Conservation (phyloP, 768 basidiomycete species). For the Saitozyma podzolica region DNA sequence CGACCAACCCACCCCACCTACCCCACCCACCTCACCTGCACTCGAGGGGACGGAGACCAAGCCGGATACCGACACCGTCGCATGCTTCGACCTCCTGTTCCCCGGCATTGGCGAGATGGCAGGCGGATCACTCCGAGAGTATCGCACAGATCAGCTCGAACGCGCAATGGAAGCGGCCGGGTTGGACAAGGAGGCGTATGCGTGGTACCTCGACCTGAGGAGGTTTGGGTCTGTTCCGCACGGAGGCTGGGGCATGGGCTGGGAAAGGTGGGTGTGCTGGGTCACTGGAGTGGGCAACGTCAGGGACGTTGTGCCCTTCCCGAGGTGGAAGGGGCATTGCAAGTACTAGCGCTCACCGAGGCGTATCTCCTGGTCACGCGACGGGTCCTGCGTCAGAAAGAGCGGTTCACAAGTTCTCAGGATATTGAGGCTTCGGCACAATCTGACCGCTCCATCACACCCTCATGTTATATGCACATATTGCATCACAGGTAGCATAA, state of each 20-base stretch:
- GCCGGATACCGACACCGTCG: constrained; percentile 66
- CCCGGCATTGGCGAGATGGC: constrained; percentile 84
- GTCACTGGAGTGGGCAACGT: constrained; percentile 83
- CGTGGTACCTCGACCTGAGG: constrained; percentile 76
- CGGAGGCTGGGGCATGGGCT: constrained; percentile 94
- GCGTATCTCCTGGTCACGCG: too few relatives aligned
- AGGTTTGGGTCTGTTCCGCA: constrained; percentile 84
- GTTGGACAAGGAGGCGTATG: constrained; percentile 55
- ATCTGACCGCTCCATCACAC: too few relatives aligned
- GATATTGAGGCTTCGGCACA: too few relatives aligned
- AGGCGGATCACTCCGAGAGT: constrained; percentile 79
- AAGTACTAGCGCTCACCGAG: constrained; percentile 27
- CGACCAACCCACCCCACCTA: background rate
- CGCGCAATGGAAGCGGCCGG: constrained; percentile 59
- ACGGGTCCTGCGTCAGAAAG: too few relatives aligned
- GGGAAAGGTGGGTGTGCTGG: constrained; percentile 86
- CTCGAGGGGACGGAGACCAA: constrained; percentile 7
- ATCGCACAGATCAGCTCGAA: constrained; percentile 42
- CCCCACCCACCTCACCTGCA: constrained; percentile 2
- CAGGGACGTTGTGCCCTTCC: constrained; percentile 89
- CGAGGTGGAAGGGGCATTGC: constrained; percentile 65
- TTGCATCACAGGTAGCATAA: too few relatives aligned
- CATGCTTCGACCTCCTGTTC: constrained; percentile 94
- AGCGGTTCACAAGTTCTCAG: too few relatives aligned
- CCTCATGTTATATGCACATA: too few relatives aligned